A percentile compares a stretch with the other conserved stretches of the same genome.
Evolutionary conservation across 2,329 filamentous ascomycete species (phyloP).

Genomic region (Leptographium lundbergii): DNA sequence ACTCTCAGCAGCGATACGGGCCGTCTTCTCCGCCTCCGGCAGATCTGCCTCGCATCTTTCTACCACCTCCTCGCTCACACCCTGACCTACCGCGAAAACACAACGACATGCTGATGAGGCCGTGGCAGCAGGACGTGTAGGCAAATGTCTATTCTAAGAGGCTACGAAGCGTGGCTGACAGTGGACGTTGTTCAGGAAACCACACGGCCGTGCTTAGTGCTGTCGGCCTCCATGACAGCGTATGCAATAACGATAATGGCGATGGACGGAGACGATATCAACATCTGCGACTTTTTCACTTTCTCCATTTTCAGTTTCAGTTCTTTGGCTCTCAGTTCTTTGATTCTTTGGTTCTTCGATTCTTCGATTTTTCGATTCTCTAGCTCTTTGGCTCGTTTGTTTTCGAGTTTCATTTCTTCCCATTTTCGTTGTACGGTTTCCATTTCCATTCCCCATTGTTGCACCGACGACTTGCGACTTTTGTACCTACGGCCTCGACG

Average conservation of each 20-base stretch:
- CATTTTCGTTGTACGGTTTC: not conserved
- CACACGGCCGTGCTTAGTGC: conserved; percentile 23
- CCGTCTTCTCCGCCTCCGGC: not conserved
- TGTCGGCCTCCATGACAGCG: not conserved
- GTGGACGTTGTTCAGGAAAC: conserved; percentile 22
- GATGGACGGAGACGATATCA: not conserved
- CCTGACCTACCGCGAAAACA: conserved; percentile 32
- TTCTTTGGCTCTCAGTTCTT: too few relatives aligned
- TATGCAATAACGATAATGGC: not conserved
- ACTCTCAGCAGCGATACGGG: not conserved
- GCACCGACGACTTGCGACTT: not conserved
- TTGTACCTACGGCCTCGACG: not conserved
- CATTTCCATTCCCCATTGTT: too few relatives aligned
- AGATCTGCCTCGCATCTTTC: conserved; percentile 6
- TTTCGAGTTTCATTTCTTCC: not conserved
- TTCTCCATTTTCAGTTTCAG: not conserved
- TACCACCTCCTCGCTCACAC: conserved; percentile 9
- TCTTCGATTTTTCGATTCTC: not conserved
- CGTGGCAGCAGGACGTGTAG: conserved; percentile 39
- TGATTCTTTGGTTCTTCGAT: not conserved
- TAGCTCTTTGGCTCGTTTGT: not conserved
- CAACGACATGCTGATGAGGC: conserved; percentile 33
- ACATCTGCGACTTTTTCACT: not conserved
- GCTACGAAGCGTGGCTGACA: conserved; percentile 19
- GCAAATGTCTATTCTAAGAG: conserved; percentile 12